These are phyloP conservation scores for Porcisia deanei DNA, from an alignment of 208 protist genomes.

Conservation along the genomic window DNA sequence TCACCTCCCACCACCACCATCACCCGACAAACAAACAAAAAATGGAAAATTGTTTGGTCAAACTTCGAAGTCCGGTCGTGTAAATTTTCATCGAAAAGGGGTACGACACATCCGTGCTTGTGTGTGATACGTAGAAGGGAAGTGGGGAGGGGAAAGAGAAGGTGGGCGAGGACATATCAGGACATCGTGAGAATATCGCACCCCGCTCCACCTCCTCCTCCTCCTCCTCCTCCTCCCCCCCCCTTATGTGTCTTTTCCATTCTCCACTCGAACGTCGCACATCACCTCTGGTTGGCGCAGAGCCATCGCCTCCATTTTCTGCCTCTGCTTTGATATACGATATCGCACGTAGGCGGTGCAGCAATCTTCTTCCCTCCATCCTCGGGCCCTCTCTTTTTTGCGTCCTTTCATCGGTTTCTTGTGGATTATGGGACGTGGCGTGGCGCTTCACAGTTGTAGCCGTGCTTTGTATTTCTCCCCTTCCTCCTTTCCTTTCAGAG, in stretches of 20 bases:
- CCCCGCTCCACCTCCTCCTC: too few species aligned
- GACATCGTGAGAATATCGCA: too few species aligned
- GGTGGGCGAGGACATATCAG: too few species aligned
- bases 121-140: too few species aligned
- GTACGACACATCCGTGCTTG: too few species aligned
- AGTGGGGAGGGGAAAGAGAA: too few species aligned
- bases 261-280: conserved; percentile 14
- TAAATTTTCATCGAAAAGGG: too few species aligned
- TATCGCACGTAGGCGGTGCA: background rate
- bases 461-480: background rate
- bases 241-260: conserved; percentile 6
- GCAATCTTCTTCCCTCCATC: background rate
- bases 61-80: too few species aligned
- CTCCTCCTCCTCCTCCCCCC: background rate
- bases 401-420: conserved; percentile 4
- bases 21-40: too few species aligned
- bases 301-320: background rate
- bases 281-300: background rate
- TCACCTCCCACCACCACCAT: too few species aligned
- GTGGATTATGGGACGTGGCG: background rate
- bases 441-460: background rate
- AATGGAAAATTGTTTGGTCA: too few species aligned
- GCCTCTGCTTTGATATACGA: background rate
- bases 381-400: conserved; percentile 1
- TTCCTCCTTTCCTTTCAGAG: background rate